These are phyloP conservation scores for Scytalidium sp. DNA, from an alignment of 2,329 filamentous ascomycete species.

Conservation along the genomic window DNA sequence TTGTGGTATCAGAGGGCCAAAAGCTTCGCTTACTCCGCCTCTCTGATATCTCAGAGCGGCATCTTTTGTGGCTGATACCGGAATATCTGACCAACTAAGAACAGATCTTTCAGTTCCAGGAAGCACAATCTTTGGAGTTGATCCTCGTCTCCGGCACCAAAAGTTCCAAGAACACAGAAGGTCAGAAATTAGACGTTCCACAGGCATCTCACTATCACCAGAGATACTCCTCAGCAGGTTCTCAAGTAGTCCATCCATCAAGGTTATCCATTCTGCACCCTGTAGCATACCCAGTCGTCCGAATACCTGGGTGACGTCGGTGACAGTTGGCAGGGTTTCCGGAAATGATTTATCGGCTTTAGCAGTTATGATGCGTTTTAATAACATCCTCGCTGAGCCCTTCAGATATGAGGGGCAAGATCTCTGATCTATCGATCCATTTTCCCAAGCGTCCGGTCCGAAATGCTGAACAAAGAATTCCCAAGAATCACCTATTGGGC, in stretches of 20 bases:
- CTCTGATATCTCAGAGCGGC: constrained; percentile 8
- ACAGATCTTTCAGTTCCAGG: constrained; percentile 4
- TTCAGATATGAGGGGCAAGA: constrained; percentile 15
- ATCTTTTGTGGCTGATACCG: constrained; percentile 9
- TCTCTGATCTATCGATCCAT: constrained; percentile 7
- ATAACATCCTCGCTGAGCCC: constrained; percentile 11
- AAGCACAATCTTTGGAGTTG: constrained; percentile 5
- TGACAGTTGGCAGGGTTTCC: constrained; percentile 18
- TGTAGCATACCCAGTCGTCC: constrained; percentile 19
- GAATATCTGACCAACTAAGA: constrained; percentile 23
- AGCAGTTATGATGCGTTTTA: constrained; percentile 16
- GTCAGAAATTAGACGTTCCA: constrained; percentile 17
- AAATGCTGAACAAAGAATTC: constrained; percentile 28
- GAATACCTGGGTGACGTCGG: constrained; percentile 23
- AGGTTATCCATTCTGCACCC: constrained; percentile 20
- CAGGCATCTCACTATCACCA: neutral
- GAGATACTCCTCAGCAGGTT: constrained; percentile 12
- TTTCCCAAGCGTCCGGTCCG: constrained; percentile 18
- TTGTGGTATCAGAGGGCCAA: constrained; percentile 16
- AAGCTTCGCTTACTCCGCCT: constrained; percentile 11
- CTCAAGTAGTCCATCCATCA: constrained; percentile 19
- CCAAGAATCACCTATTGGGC: constrained; percentile 21
- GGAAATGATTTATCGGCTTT: constrained; percentile 18
- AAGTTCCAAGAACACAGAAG: constrained; percentile 28
- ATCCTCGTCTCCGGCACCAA: constrained; percentile 15